Base-by-base conservation (phyloP, 805 yeast genomes). In the Clavispora fructus region DNA sequence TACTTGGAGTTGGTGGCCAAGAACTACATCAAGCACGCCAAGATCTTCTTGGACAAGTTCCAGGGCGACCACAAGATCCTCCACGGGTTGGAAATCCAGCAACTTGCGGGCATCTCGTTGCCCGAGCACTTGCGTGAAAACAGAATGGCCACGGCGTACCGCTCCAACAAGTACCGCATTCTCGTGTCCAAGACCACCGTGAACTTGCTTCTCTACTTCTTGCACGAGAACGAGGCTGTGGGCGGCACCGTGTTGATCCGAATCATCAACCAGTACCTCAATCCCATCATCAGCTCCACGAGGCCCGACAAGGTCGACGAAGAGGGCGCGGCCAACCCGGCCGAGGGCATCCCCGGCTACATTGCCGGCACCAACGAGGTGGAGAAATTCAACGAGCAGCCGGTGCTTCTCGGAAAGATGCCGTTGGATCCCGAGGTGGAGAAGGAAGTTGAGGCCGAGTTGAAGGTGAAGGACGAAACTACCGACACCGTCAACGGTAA, bases 211-310 rank as follows among this genome's bases (percentile, higher is more conserved):
- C 72, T 94, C 44, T 87, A 88, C 61, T 92, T 90, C 56, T 67
- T 94, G 45, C 95, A 89, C 62, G 97, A 92, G 60, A 88, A 90
- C 62, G 97, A 90, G 64, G 85, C 85, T 9, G 83, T 83, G 45
- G 98, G 98, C 38, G 98, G 98, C 2, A 85, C 91, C 2, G 78
- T 92, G 33, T 73, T 92, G 44, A 87, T 94, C 41, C 74, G 97
- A 55, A 76, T 89, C 41, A 83, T 94, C 51, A 94, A 94, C 68
- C 91, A 89, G 66, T 82, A 88, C 62, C 74, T 94, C 56, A 82
- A 76, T 42, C 77, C 82, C 7, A 63, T 71, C 11, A 75, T 78
- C 14, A 57, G 71, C 14, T 59, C 67, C 14, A 61, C 69, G 42
- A 41, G 51, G 35, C 73, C 79, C 4, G 77, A 71, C 49, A 65